Evolutionary conservation across 1,284 basidiomycete species (phyloP).

Genomic region (Austroboletus novae-zelandiae): DNA sequence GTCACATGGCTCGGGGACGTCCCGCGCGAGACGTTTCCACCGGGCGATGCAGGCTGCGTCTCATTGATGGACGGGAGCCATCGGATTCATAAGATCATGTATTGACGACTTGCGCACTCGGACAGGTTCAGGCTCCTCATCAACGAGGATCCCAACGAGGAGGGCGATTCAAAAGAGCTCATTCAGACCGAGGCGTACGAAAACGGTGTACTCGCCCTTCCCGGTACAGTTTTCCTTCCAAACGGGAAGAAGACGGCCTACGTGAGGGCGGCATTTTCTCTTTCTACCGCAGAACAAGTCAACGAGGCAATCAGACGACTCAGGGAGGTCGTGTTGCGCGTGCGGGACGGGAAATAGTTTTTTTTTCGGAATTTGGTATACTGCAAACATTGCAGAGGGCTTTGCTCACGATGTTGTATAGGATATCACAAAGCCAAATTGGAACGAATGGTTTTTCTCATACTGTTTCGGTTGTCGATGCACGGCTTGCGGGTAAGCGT

Average conservation of each 20-base stretch:
- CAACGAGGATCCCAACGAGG: conserved; percentile 39
- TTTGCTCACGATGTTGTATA: conserved; percentile 6
- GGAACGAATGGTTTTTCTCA: not conserved
- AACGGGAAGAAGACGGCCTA: conserved; percentile 65
- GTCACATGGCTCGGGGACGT: conserved; percentile 8
- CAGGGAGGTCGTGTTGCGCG: conserved; percentile 57
- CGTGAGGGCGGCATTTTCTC: conserved; percentile 79
- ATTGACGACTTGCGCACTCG: conserved; percentile 10
- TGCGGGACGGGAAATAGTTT: conserved; percentile 26
- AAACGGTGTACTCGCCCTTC: conserved; percentile 85
- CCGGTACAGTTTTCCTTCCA: conserved; percentile 79
- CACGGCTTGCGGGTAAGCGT: not conserved
- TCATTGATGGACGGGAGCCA: conserved; percentile 4
- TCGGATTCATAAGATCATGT: conserved; percentile 11
- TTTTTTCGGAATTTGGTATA: not conserved
- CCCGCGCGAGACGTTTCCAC: conserved; percentile 10
- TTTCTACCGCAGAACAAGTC: conserved; percentile 67
- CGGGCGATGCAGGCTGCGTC: conserved; percentile 1
- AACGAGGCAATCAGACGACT: conserved; percentile 76
- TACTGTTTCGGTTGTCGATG: not conserved
- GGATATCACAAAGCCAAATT: conserved; percentile 1
- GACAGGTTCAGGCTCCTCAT: conserved; percentile 67
- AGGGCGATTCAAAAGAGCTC: conserved; percentile 74
- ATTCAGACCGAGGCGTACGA: conserved; percentile 78
- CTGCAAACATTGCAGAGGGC: not conserved